Evolutionary conservation across 2,329 filamentous ascomycete species (phyloP), one percentile per base, ranked within the genome.

Genomic region (Endocalyx cinctus): DNA sequence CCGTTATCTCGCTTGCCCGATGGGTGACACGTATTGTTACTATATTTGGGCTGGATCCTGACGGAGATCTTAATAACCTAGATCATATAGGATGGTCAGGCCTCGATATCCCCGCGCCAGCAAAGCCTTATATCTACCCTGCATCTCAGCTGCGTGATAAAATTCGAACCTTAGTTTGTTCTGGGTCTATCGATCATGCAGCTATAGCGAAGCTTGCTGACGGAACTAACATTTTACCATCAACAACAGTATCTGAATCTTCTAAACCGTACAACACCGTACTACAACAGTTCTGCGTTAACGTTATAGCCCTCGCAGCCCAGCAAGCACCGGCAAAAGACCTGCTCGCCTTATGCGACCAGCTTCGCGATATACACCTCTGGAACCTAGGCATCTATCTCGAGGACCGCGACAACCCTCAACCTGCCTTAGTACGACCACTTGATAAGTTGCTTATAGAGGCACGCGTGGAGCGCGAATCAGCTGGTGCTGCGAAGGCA

Each of bases 21-120:
- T 96, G 85, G 81, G 70, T 95, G 27, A 95, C 89, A 1, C 79
- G 79, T 37, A 83, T 95, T 38, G 79, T 92, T 12, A 82, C 84
- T 39, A 86, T 90, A 41, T 85, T 96, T 41, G 90, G 90, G 25
- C 73, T 96, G 0, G 82, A 89, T 52, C 68, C 75, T 4, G 71
- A 73, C 42, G 72, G 73, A n/a, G 46, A 63, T 26, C 67, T 70
- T 7, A 77, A 72, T 38, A 59, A 61, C 3, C 51, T 60, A 6
- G 70, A n/a, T n/a, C 64, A 3, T 66, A 70, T 33, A 45, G 59
- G 12, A 60, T 57, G 27, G 60, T 78, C 37, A 63, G 67, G 41
- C 50, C 58, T 1, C n/a, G n/a, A n/a, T n/a, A n/a, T n/a, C n/a
- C n/a, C n/a, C n/a, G n/a, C n/a, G 71, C 76, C 6, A 58, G 74